Percentiles rank a stretch among this genome's conserved stretches.
These are phyloP conservation scores for Hygrophorus pudorinus DNA, from an alignment of 768 basidiomycete species.

Conservation along the genomic window DNA sequence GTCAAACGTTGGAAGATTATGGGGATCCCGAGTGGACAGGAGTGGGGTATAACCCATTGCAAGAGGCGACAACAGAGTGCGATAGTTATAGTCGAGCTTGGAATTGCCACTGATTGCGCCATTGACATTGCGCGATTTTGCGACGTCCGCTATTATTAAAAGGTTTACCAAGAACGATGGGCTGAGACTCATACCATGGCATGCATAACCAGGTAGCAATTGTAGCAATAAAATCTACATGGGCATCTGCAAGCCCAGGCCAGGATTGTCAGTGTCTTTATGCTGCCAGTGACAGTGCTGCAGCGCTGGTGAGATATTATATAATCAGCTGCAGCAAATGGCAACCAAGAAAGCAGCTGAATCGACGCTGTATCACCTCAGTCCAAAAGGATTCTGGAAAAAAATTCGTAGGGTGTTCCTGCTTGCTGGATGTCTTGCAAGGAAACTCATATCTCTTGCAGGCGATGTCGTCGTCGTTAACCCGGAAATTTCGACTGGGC, in stretches of 20 bases:
- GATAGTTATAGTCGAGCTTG: too few relatives aligned
- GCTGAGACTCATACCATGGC: too few relatives aligned
- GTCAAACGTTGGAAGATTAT: slow-evolving; percentile 44
- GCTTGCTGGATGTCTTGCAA: slow-evolving; percentile 1
- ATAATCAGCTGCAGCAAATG: slow-evolving; percentile 30
- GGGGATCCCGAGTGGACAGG: slow-evolving; percentile 32
- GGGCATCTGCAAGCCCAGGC: too few relatives aligned
- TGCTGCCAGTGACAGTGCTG: too few relatives aligned
- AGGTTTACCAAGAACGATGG: too few relatives aligned
- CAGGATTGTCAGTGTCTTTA: too few relatives aligned
- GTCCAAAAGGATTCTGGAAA: slow-evolving; percentile 92
- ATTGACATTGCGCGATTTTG: slow-evolving; percentile 10
- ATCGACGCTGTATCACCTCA: slow-evolving; percentile 83
- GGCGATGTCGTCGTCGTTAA: slow-evolving; percentile 80
- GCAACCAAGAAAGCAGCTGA: slow-evolving; percentile 76
- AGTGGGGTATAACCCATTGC: neutral
- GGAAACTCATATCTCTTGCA: slow-evolving; percentile 20
- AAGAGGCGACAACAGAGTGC: too few relatives aligned
- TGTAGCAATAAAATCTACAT: too few relatives aligned
- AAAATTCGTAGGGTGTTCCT: slow-evolving; percentile 64
- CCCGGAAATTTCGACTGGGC: slow-evolving; percentile 84
- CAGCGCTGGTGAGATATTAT: slow-evolving; percentile 3
- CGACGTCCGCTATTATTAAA: too few relatives aligned
- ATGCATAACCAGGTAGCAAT: too few relatives aligned
- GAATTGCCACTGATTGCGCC: slow-evolving; percentile 2